Percentiles rank a stretch among this genome's conserved stretches.
Evolutionary conservation across 345 rosid species (phyloP).

Genomic region (Populus simonii): DNA sequence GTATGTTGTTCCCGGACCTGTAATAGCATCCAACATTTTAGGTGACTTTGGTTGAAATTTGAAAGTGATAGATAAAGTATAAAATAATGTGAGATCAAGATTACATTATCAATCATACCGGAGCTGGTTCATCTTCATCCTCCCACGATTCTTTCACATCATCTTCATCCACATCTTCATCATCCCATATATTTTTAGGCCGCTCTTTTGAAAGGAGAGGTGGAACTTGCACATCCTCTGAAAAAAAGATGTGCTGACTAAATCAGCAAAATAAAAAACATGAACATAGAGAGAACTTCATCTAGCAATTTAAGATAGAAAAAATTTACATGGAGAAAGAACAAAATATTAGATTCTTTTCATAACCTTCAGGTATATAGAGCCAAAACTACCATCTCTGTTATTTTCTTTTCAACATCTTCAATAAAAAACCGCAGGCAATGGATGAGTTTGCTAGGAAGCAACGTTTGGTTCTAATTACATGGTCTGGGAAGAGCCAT

Average conservation of each 20-base stretch:
- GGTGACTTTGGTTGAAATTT: background rate
- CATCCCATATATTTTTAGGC: slow-evolving; percentile 75
- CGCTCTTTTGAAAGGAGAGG: slow-evolving; percentile 49
- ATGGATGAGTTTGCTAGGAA: background rate
- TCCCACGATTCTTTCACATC: slow-evolving; percentile 98
- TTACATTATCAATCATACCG: slow-evolving; percentile 41
- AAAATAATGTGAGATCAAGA: background rate
- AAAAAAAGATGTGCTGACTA: background rate
- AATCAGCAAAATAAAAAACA: background rate
- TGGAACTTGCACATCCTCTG: slow-evolving; percentile 70
- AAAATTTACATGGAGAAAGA: background rate
- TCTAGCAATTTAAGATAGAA: background rate
- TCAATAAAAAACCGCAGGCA: background rate
- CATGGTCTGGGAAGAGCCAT: too few species aligned
- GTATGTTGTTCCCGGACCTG: background rate
- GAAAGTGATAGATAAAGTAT: background rate
- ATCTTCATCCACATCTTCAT: slow-evolving; percentile 81
- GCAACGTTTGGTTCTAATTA: too few species aligned
- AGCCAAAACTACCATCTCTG: background rate
- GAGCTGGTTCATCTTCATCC: slow-evolving; percentile 83
- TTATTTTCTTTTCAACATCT: background rate
- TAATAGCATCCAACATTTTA: background rate
- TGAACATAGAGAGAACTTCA: background rate
- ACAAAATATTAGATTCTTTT: background rate
- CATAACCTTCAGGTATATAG: background rate